Evolutionary conservation across 2,329 filamentous ascomycete genomes (phyloP).

Genomic region (Ilyonectria robusta): DNA sequence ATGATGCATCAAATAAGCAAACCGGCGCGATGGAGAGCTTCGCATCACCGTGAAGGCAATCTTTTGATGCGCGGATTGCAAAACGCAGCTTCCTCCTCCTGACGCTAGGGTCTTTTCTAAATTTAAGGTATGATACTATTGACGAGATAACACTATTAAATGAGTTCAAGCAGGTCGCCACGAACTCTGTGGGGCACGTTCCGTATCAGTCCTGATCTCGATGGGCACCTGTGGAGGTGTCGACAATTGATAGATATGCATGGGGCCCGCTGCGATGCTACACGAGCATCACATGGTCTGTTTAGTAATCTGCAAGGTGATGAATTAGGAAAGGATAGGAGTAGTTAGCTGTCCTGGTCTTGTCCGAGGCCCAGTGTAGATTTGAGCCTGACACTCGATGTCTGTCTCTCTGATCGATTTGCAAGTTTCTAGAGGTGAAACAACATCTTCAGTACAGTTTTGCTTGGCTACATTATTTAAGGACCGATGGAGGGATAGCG

Average conservation of each 20-base stretch:
- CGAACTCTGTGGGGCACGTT: neutral
- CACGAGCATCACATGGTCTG: neutral
- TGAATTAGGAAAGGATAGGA: neutral
- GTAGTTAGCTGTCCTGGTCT: neutral
- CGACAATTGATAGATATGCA: neutral
- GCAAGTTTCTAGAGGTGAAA: too few relatives aligned
- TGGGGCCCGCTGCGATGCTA: neutral
- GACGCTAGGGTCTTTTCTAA: neutral
- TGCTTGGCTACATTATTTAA: neutral
- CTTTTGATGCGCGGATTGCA: neutral
- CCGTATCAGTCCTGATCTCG: neutral
- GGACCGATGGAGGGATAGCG: neutral
- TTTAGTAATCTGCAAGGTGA: neutral
- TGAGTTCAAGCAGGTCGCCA: neutral
- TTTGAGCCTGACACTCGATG: neutral
- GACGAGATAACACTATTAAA: neutral
- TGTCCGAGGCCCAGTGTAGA: neutral
- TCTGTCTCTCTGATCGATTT: neutral
- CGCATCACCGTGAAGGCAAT: neutral
- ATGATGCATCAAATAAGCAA: neutral
- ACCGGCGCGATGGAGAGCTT: neutral
- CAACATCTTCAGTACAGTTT: neutral
- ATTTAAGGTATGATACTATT: neutral
- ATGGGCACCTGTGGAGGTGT: neutral
- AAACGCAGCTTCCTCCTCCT: neutral